phyloP scores from a whole-genome alignment of 140 eudicot species.

The Ambrosia hybrid region DNA sequence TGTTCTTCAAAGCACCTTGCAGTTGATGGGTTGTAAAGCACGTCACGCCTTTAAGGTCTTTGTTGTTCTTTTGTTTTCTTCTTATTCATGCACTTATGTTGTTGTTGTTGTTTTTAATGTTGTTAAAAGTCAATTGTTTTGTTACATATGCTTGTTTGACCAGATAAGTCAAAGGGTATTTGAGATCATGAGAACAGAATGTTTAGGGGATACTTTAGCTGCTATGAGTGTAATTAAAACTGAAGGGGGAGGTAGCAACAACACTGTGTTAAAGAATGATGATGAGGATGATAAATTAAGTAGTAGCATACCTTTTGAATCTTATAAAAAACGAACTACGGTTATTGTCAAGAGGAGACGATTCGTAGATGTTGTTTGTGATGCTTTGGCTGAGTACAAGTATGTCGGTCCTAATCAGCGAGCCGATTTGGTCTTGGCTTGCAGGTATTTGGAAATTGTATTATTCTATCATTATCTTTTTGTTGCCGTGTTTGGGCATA shows the following conservation, averaged over 20 bases:
- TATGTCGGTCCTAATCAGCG: slow-evolving; percentile 90
- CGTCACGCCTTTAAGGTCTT: slow-evolving; percentile 91
- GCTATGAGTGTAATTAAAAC: slow-evolving; percentile 34
- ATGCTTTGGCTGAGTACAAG: slow-evolving; percentile 82
- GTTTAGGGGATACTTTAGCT: slow-evolving; percentile 46
- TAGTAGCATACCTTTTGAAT: slow-evolving; percentile 71
- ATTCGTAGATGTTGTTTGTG: slow-evolving; percentile 82
- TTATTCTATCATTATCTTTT: neutral
- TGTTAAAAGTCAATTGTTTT: neutral
- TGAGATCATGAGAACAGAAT: slow-evolving; percentile 58
- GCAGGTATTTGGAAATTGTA: slow-evolving; percentile 56
- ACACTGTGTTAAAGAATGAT: slow-evolving; percentile 29
- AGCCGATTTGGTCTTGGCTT: slow-evolving; percentile 89
- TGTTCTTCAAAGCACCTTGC: slow-evolving; percentile 83
- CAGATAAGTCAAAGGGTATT: slow-evolving; percentile 92
- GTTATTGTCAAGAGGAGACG: slow-evolving; percentile 56
- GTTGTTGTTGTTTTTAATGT: too few species aligned
- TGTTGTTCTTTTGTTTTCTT: neutral
- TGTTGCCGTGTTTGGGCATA: neutral
- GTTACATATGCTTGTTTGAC: slow-evolving; percentile 13
- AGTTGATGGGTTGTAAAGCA: slow-evolving; percentile 91
- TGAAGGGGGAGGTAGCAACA: slow-evolving; percentile 27
- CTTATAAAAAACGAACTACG: slow-evolving; percentile 83
- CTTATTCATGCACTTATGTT: neutral
- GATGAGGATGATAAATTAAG: slow-evolving; percentile 38